A percentile compares a stretch with the other conserved stretches of the same genome.
Conservation (phyloP, 805 yeast species). For the Yarrowia deformans region DNA sequence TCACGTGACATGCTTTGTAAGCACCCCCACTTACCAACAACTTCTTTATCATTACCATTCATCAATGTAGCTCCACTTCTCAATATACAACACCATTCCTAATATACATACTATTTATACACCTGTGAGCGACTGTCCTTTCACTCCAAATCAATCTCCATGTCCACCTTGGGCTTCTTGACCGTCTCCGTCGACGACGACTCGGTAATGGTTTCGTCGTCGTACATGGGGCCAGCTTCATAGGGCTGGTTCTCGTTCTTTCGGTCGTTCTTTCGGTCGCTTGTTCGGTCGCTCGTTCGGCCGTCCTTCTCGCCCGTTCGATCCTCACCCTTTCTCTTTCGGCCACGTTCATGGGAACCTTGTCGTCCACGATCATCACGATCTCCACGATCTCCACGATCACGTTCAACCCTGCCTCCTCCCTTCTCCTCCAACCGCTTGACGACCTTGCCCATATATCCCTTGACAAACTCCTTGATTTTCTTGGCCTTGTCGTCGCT, state of each 20-base stretch:
- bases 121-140: not conserved
- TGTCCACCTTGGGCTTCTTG: constrained; percentile 34
- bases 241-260: not conserved
- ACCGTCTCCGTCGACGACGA: not conserved
- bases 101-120: constrained; percentile 27
- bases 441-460: constrained; percentile 46
- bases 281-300: too few relatives aligned
- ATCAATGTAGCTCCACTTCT: not conserved
- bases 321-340: not conserved
- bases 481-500: constrained; percentile 72
- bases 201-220: not conserved
- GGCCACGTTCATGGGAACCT: too few relatives aligned
- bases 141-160: constrained; percentile 38
- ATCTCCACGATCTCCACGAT: too few relatives aligned
- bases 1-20: too few relatives aligned
- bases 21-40: too few relatives aligned
- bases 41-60: too few relatives aligned
- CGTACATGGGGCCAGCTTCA: not conserved
- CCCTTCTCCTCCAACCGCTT: constrained; percentile 30
- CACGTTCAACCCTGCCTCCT: not conserved
- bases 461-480: constrained; percentile 66
- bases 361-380: too few relatives aligned
- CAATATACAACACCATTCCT: constrained; percentile 14
- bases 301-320: too few relatives aligned
- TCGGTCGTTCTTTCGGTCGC: too few relatives aligned